Base-by-base conservation (phyloP, 129 eudicot species). In the Mikania micrantha region DNA sequence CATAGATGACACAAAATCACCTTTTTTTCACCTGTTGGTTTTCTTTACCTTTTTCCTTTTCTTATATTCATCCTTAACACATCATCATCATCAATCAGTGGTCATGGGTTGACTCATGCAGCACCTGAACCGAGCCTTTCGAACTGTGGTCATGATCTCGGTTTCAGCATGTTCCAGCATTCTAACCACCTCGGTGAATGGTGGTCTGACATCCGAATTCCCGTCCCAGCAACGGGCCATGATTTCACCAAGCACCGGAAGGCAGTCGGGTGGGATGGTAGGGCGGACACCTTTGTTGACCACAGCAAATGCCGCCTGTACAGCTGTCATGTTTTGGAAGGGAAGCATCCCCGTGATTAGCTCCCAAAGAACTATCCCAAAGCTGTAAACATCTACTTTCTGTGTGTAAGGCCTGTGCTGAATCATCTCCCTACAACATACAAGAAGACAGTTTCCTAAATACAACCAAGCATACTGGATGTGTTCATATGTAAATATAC, bases 101-200 rank as follows among this genome's bases (percentile, higher is more conserved):
- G 99, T 93, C 99, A 93, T 93, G 0, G 98, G 99, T 62, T 86
- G 96, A 72, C 95, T 80, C 27, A 89, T 70, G 80, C 99, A 93
- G 88, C 99, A 93, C 86, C 99, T 84, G 93, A 93, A 93, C n/a
- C 98, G 92, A 5, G 98, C 98, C 79, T 93, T 93, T 38, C 99
- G 77, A 39, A 84, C 96, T 10, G 88, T 81, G 11, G 90, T 93
- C 95, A 93, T 84, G 63, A 93, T 79, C 85, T 88, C 99, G 1
- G 58, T 83, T 76, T 93, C 93, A 6, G 99, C 99, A 81, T 85
- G 75, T 73, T 93, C 99, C 28, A 93, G 90, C 99, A 93, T 89
- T 67, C 75, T 80, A 16, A 92, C 98, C 1, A 92, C 86, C 41
- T 92, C 95, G 2, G 87, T 60, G 70, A 93, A 93, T 9, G 95